phyloP scores from a whole-genome alignment of 1,284 basidiomycete species.

The Waitea zeae region DNA sequence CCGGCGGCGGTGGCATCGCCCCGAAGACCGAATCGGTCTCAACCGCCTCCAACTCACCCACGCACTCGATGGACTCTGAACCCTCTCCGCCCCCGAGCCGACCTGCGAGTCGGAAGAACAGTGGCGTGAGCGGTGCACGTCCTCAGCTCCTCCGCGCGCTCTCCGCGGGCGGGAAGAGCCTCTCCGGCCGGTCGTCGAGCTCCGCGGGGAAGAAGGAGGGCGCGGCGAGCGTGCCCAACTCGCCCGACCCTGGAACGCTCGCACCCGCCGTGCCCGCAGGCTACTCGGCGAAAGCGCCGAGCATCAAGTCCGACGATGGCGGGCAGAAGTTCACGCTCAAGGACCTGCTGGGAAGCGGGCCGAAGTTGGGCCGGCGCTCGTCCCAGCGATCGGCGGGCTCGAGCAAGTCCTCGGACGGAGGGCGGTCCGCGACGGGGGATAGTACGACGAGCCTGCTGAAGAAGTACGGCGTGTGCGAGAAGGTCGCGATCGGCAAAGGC shows the following conservation, averaged over 20 bases:
- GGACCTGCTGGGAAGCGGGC: conserved; percentile 52
- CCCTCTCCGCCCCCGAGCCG: too few relatives aligned
- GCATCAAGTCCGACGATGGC: too few relatives aligned
- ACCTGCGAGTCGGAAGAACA: too few relatives aligned
- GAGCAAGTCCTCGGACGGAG: conserved; percentile 28
- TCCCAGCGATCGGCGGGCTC: conserved; percentile 48
- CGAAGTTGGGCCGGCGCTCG: conserved; percentile 55
- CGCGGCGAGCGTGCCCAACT: conserved; percentile 14
- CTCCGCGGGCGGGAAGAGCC: too few relatives aligned
- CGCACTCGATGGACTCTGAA: too few relatives aligned
- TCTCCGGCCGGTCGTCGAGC: too few relatives aligned
- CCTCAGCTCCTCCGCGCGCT: too few relatives aligned
- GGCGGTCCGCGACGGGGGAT: conserved; percentile 37
- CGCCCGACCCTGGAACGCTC: conserved; percentile 4
- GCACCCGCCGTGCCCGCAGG: conserved; percentile 11
- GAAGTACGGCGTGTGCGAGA: conserved; percentile 97
- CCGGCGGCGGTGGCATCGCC: too few relatives aligned
- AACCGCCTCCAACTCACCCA: too few relatives aligned
- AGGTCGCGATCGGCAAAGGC: conserved; percentile 93
- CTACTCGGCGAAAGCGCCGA: conserved; percentile 41
- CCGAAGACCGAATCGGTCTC: too few relatives aligned
- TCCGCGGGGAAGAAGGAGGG: conserved; percentile 14
- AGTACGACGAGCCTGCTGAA: conserved; percentile 53
- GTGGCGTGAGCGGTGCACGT: too few relatives aligned
- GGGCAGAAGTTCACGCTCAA: conserved; percentile 71